Evolutionary conservation across 2,329 filamentous ascomycete genomes (phyloP).

Genomic region (Chaetomium sp.): DNA sequence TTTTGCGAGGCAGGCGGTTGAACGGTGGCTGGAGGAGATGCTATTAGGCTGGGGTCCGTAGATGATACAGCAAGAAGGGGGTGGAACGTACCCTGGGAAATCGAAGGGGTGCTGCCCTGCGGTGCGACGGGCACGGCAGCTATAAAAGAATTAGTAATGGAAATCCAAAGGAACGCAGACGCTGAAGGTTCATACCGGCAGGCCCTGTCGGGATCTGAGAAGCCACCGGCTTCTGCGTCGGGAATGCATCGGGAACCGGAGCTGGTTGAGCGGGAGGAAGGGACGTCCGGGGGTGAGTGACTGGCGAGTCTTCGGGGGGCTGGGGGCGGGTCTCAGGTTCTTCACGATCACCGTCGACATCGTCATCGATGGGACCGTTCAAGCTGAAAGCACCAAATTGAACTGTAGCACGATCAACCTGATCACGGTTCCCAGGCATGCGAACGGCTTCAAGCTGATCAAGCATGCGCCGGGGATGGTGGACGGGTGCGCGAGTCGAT

Average conservation of each 20-base stretch:
- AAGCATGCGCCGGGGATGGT: conserved; percentile 81
- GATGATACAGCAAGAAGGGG: conserved; percentile 31
- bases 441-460: conserved; percentile 98
- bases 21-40: conserved; percentile 49
- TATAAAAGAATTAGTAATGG: conserved; percentile 32
- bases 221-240: conserved; percentile 57
- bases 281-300: conserved; percentile 80
- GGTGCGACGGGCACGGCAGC: conserved; percentile 39
- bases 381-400: conserved; percentile 96
- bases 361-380: conserved; percentile 73
- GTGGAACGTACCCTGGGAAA: conserved; percentile 42
- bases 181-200: conserved; percentile 38
- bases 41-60: conserved; percentile 39
- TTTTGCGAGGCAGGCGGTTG: conserved; percentile 56
- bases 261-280: conserved; percentile 72
- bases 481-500: conserved; percentile 72
- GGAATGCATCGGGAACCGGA: conserved; percentile 57
- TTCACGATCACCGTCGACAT: conserved; percentile 92
- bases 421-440: conserved; percentile 93
- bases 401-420: conserved; percentile 84
- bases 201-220: conserved; percentile 48
- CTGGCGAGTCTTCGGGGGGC: conserved; percentile 88
- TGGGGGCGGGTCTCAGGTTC: conserved; percentile 93
- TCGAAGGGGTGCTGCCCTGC: conserved; percentile 41
- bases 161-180: neutral